Conservation (phyloP, 2,329 filamentous ascomycete species). For the Ambrosiella xylebori region DNA sequence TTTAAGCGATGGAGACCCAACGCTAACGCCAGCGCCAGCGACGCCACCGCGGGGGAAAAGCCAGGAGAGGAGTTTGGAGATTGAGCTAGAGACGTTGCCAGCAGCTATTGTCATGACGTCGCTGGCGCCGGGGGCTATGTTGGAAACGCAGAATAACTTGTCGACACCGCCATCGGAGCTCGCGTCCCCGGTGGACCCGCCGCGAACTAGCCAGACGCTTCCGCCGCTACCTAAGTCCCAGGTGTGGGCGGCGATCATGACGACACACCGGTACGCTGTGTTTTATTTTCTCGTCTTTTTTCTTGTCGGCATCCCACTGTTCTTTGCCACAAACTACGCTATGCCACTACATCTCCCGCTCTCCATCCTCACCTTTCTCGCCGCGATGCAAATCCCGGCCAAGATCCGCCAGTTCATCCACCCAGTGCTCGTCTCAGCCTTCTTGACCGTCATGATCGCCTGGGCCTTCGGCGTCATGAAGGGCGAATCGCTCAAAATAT, state of each 20-base stretch:
- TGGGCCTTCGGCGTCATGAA: constrained; percentile 34
- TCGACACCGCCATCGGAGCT: no score
- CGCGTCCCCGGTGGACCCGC: no score
- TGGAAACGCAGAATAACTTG: neutral
- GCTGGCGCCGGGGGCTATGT: neutral
- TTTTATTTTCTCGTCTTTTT: constrained; percentile 30
- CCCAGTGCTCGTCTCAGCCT: constrained; percentile 38
- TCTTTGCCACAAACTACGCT: constrained; percentile 34
- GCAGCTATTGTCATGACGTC: neutral
- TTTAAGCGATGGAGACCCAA: neutral
- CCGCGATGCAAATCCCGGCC: constrained; percentile 30
- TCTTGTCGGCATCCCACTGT: constrained; percentile 35
- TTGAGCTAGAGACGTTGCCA: neutral
- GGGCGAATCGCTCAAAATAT: constrained; percentile 23
- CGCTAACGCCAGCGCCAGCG: neutral
- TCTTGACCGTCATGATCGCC: constrained; percentile 33
- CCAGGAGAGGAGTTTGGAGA: neutral
- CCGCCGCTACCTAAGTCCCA: constrained; percentile 19
- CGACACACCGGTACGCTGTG: constrained; percentile 27
- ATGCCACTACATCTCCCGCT: constrained; percentile 31
- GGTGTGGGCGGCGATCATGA: constrained; percentile 31
- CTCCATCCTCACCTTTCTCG: constrained; percentile 35
- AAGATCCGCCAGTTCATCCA: constrained; percentile 36
- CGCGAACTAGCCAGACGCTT: neutral
- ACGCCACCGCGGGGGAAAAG: constrained; percentile 8